Base-by-base conservation (phyloP, 495 filamentous ascomycete genomes). In the Lepidopterella palustris region DNA sequence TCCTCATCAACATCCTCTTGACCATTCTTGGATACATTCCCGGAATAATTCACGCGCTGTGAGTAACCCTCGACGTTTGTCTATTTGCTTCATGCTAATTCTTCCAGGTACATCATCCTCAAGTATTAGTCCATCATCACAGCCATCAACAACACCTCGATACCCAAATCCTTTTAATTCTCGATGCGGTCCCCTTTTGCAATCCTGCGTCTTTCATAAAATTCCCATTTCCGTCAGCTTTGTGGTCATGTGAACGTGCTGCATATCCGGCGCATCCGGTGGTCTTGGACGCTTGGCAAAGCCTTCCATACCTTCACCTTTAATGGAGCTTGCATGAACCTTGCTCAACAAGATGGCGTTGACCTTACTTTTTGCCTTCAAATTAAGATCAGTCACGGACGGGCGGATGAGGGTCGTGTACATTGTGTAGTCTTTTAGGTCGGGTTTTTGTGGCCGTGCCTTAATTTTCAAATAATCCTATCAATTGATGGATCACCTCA, bases 1-100 rank as follows among this genome's bases (percentile, higher is more conserved):
- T 96, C 63, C 75, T 88, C 66, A 90, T 96, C 81, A 95, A 93
- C 79, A 84, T 95, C 76, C 79, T 86, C 63, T 77, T 96, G 71
- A 93, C 89, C 50, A 83, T 92, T 65, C 80, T 97, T 70, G 86
- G 77, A 68, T 76, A 72, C 61, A 74, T 76, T 63, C 75, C 74
- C 25, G 66, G 70, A 28, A 74, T 75, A 65, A 71, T 76, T 60
- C 73, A 77, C 62, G 74, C 74, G 9, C 63, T 77, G 62, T 75
- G 67, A 40, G 67, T 63, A 26, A 9, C 9, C 25, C 27, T 42
- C 24, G 15, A 10, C 48, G 4, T 25, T 26, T 31, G 27, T 8
- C 15, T 11, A 9, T 20, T 40, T 13, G 18, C 29, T 45, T n/a
- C n/a, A n/a, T n/a, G n/a, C n/a, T n/a, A n/a, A n/a, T 51, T 52